A percentile compares a stretch with the other conserved stretches of the same genome.
Conservation (phyloP, 768 basidiomycete genomes). For the Suillus lakei region DNA sequence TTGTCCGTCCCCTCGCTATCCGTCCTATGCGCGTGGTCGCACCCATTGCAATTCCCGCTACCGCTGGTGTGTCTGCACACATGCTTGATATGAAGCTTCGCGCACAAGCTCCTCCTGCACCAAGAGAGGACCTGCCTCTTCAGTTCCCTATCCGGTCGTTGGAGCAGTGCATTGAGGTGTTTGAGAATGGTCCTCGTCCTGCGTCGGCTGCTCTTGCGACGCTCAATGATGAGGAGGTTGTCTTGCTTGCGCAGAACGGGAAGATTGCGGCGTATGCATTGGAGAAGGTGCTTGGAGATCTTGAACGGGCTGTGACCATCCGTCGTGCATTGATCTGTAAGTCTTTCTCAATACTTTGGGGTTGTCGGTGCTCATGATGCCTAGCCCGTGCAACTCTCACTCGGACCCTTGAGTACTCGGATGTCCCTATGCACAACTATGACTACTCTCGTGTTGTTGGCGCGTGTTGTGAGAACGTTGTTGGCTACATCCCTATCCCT, state of each 20-base stretch:
- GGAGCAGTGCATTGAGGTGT: conserved; percentile 80
- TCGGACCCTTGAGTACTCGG: conserved; percentile 81
- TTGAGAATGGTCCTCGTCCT: conserved; percentile 72
- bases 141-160: conserved; percentile 52
- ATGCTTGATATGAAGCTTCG: conserved; percentile 40
- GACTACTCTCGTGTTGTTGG: conserved; percentile 95
- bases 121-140: conserved; percentile 18
- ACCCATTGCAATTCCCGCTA: conserved; percentile 27
- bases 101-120: conserved; percentile 23
- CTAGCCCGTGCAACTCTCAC: conserved; percentile 85
- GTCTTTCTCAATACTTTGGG: conserved; percentile 36
- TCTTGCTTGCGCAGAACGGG: conserved; percentile 84
- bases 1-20: conserved; percentile 13
- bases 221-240: conserved; percentile 91
- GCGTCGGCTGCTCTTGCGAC: conserved; percentile 58
- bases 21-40: conserved; percentile 15
- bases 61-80: conserved; percentile 31
- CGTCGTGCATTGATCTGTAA: conserved; percentile 89
- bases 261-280: conserved; percentile 95
- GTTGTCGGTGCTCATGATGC: conserved; percentile 11
- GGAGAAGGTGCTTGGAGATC: conserved; percentile 91
- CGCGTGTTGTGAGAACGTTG: conserved; percentile 98
- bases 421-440: conserved; percentile 83
- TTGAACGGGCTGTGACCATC: conserved; percentile 85
- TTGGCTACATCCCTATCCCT: conserved; percentile 95